These are phyloP conservation scores for Niebla homalea DNA, from an alignment of 495 filamentous ascomycete genomes.

Conservation along the genomic window DNA sequence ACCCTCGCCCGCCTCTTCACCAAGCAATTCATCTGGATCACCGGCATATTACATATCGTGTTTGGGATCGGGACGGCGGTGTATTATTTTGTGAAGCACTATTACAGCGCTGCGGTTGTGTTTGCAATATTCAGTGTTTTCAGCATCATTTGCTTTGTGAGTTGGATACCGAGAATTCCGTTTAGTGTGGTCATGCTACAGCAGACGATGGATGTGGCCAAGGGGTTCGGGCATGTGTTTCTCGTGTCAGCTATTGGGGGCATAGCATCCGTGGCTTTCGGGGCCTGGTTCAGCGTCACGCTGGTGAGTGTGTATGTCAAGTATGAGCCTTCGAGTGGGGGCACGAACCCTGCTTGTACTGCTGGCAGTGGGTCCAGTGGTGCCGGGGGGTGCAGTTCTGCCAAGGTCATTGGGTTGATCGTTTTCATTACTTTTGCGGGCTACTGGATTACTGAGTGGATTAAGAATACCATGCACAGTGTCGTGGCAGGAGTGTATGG, in stretches of 20 bases:
- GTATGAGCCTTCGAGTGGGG: slow-evolving; percentile 45
- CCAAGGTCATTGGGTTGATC: slow-evolving; percentile 68
- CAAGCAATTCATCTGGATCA: slow-evolving; percentile 84
- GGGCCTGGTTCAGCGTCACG: slow-evolving; percentile 48
- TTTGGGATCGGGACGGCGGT: slow-evolving; percentile 56
- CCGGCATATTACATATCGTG: slow-evolving; percentile 54
- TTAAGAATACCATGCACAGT: slow-evolving; percentile 85
- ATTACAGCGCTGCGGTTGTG: slow-evolving; percentile 73
- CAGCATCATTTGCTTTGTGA: slow-evolving; percentile 64
- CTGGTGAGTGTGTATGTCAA: slow-evolving; percentile 62
- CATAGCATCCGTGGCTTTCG: slow-evolving; percentile 57
- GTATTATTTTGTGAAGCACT: slow-evolving; percentile 50
- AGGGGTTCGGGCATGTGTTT: slow-evolving; percentile 73
- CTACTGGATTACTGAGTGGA: slow-evolving; percentile 85
- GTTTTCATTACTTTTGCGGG: slow-evolving; percentile 80
- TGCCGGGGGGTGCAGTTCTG: slow-evolving; percentile 56
- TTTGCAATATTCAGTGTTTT: slow-evolving; percentile 73
- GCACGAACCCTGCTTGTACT: slow-evolving; percentile 49
- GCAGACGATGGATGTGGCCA: slow-evolving; percentile 74
- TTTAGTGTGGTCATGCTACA: slow-evolving; percentile 85
- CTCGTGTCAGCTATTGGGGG: slow-evolving; percentile 72
- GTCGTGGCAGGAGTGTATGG: slow-evolving; percentile 82
- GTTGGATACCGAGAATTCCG: slow-evolving; percentile 77
- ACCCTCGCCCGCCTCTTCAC: slow-evolving; percentile 66
- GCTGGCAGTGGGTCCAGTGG: slow-evolving; percentile 20